A percentile compares a stretch with the other conserved stretches of the same genome.
These are phyloP conservation scores for Vitis hybrid DNA, from an alignment of 177 flowering plant species.

Conservation along the genomic window DNA sequence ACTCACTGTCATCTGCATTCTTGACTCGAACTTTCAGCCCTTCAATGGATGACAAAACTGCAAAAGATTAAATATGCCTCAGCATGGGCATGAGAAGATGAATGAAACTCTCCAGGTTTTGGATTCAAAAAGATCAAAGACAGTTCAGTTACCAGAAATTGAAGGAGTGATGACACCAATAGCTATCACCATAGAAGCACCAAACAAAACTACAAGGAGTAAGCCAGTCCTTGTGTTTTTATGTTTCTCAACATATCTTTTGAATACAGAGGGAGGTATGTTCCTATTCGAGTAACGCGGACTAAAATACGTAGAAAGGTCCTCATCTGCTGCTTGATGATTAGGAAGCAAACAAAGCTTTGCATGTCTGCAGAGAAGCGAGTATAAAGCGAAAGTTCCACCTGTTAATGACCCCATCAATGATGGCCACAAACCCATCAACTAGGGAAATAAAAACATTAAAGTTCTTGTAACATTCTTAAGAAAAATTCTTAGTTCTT, in stretches of 20 bases:
- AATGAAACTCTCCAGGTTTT: neutral
- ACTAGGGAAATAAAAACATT: neutral
- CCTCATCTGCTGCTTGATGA: slow-evolving; percentile 70
- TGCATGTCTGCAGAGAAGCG: slow-evolving; percentile 66
- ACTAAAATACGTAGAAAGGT: slow-evolving; percentile 50
- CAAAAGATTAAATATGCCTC: slow-evolving; percentile 20
- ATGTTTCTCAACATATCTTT: slow-evolving; percentile 47
- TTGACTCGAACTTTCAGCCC: slow-evolving; percentile 42
- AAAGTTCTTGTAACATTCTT: neutral
- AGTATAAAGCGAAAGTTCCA: slow-evolving; percentile 62
- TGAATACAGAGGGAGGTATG: slow-evolving; percentile 27
- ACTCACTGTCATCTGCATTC: slow-evolving; percentile 40
- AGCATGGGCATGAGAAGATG: neutral
- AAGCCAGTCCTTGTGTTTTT: slow-evolving; percentile 42
- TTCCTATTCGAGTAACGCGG: slow-evolving; percentile 30
- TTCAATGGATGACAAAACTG: slow-evolving; percentile 62
- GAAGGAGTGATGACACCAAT: slow-evolving; percentile 60
- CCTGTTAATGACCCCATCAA: slow-evolving; percentile 36
- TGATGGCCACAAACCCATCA: neutral
- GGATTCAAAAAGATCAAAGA: slow-evolving; percentile 4
- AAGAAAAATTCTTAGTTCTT: neutral
- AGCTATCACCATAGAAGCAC: slow-evolving; percentile 52
- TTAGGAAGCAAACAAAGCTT: slow-evolving; percentile 59
- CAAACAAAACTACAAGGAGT: slow-evolving; percentile 56
- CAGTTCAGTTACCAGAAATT: slow-evolving; percentile 46